Base-by-base conservation (phyloP, 2,329 filamentous ascomycete species). In the Colletotrichum simmondsii region DNA sequence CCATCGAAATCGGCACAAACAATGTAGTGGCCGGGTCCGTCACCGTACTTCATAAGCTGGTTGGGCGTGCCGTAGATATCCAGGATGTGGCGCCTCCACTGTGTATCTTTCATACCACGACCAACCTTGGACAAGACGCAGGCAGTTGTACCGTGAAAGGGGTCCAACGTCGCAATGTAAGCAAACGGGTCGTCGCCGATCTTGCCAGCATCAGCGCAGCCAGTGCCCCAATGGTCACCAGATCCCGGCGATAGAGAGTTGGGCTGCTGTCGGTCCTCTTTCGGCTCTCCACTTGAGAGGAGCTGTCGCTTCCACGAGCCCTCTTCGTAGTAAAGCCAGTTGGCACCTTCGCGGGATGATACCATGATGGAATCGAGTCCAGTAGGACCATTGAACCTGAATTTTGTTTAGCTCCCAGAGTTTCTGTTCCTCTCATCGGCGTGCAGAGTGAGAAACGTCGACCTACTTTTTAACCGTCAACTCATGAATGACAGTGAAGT, bases 361-460 rank as follows among this genome's bases (percentile, higher is more conserved):
- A 28, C 12, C 35, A 42, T 46, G 58, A 46, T 59, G 12, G 57
- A 46, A 2, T 61, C 35, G 14, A 61, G 58, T 12, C 35, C 58
- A 19, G 24, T 61, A 3, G 37, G 24, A 2, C 35, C 58, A n/a
- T 46, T 30, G 14, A 61, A 61, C 26, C 22, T 28, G 22, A 0
- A 14, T 5, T 22, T 10, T 22, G 8, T 49, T 49, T 49, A 49
- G 42, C 19, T 19, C 37, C 16, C 7, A 6, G 30, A 22, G 12
- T 0, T 0, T 12, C 2, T 32, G 32, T 11, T 35, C 32, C 0
- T 35, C 32, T 0, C 32, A 1, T 32, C 0, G 16, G 42, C 8
- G 19, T 5, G 42, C 42, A 7, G 4, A 16, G 42, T 49, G 2
- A 19, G 4, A 49, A 22, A 19, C 16, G 8, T 49, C 4, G 19